These are phyloP conservation scores for Xerocomus minutiporus DNA, from an alignment of 1,284 basidiomycete genomes.

Conservation along the genomic window DNA sequence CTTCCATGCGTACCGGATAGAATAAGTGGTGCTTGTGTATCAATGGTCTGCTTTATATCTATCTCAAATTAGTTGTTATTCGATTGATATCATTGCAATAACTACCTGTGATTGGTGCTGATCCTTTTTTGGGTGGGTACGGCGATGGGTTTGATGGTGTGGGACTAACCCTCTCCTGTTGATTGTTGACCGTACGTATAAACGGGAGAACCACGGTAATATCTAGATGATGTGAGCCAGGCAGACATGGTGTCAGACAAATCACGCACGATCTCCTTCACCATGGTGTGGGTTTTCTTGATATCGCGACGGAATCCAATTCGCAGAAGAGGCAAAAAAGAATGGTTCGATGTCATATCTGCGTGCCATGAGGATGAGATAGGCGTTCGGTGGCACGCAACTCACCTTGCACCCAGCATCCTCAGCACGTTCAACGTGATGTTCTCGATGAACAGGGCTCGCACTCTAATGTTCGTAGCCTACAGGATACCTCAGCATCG, in stretches of 20 bases:
- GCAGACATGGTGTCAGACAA: neutral
- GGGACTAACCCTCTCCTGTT: conserved; percentile 5
- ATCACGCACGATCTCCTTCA: conserved; percentile 45
- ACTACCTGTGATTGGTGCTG: conserved; percentile 20
- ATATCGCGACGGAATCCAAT: conserved; percentile 54
- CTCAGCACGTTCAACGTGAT: conserved; percentile 42
- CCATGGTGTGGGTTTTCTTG: conserved; percentile 38
- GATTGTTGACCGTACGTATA: conserved; percentile 34
- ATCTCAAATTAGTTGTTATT: neutral
- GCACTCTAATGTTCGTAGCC: conserved; percentile 36
- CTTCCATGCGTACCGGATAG: conserved; percentile 24
- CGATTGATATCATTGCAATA: neutral
- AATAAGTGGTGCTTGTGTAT: conserved; percentile 48
- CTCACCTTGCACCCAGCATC: conserved; percentile 47
- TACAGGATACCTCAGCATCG: conserved; percentile 12
- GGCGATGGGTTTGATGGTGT: conserved; percentile 2
- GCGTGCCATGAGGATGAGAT: conserved; percentile 3
- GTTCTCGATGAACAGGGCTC: conserved; percentile 47
- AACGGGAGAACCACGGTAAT: conserved; percentile 50
- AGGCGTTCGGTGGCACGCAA: neutral
- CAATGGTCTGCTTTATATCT: conserved; percentile 38
- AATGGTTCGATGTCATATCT: conserved; percentile 46
- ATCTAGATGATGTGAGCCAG: conserved; percentile 28
- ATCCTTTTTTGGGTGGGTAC: neutral
- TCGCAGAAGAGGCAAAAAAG: conserved; percentile 53